phyloP scores from a whole-genome alignment of 2,329 filamentous ascomycete genomes.

The Triangularia verruculosa region DNA sequence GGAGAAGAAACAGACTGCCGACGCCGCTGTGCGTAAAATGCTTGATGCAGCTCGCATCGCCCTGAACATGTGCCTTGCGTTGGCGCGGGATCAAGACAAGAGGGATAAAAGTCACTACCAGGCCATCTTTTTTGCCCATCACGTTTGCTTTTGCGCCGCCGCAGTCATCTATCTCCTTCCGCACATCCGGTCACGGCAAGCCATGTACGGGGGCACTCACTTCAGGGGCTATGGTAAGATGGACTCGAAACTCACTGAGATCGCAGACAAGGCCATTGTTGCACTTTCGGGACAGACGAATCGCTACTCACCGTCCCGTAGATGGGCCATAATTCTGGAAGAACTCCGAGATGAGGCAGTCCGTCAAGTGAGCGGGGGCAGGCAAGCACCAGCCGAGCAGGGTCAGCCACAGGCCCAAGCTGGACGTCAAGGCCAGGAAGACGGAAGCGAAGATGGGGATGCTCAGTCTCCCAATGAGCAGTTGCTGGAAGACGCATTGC shows the following conservation, averaged over 20 bases:
- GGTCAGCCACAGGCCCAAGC: neutral
- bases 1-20: conserved; percentile 10
- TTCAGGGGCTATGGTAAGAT: conserved; percentile 8
- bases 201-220: neutral
- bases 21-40: conserved; percentile 11
- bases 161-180: conserved; percentile 18
- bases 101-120: conserved; percentile 22
- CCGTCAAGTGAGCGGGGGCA: conserved; percentile 7
- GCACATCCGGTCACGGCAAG: conserved; percentile 20
- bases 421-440: neutral
- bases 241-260: conserved; percentile 15
- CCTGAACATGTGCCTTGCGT: conserved; percentile 3
- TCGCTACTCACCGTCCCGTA: conserved; percentile 17
- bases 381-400: neutral
- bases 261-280: conserved; percentile 13
- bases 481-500: conserved; percentile 22
- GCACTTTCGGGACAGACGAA: conserved; percentile 15
- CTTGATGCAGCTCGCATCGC: conserved; percentile 13
- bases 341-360: conserved; percentile 20
- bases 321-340: conserved; percentile 21
- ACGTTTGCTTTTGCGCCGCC: conserved; percentile 21
- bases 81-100: conserved; percentile 17
- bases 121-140: conserved; percentile 21
- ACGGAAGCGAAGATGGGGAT: conserved; percentile 1
- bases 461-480: conserved; percentile 13